Evolutionary conservation across 768 basidiomycete genomes (phyloP).

Genomic region (Ramaria sp.): DNA sequence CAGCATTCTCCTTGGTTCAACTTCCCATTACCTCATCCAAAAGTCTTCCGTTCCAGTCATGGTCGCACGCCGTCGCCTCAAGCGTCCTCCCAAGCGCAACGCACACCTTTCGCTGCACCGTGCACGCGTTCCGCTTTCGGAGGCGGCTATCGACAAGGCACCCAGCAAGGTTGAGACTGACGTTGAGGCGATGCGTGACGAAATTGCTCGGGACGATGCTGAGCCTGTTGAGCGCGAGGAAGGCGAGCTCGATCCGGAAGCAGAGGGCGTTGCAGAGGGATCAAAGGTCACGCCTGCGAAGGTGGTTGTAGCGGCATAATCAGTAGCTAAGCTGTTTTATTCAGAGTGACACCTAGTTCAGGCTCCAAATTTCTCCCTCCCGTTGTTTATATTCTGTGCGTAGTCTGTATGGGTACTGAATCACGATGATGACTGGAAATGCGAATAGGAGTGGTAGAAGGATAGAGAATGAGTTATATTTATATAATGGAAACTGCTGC

Average conservation of each 20-base stretch:
- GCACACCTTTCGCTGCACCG: slow-evolving; percentile 70
- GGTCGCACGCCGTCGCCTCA: slow-evolving; percentile 88
- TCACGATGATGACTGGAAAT: neutral
- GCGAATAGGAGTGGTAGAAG: neutral
- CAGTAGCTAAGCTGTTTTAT: neutral
- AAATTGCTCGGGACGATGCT: slow-evolving; percentile 58
- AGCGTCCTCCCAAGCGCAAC: slow-evolving; percentile 70
- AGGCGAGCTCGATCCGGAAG: slow-evolving; percentile 20
- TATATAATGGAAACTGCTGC: neutral
- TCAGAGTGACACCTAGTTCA: neutral
- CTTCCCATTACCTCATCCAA: slow-evolving; percentile 89
- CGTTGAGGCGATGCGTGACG: slow-evolving; percentile 70
- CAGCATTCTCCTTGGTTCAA: slow-evolving; percentile 88
- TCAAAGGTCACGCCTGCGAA: neutral
- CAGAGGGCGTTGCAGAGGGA: slow-evolving; percentile 16
- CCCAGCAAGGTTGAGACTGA: slow-evolving; percentile 72
- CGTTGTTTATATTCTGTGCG: neutral
- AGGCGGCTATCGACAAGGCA: slow-evolving; percentile 79
- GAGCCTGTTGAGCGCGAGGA: slow-evolving; percentile 13
- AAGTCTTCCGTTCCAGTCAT: slow-evolving; percentile 95
- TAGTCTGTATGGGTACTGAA: neutral
- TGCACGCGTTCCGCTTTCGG: slow-evolving; percentile 73
- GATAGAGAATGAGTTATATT: neutral
- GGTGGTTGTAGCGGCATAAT: neutral
- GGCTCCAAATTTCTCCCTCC: neutral